Base-by-base conservation (phyloP, 805 yeast species). In the Sugiyamaella smithiae region DNA sequence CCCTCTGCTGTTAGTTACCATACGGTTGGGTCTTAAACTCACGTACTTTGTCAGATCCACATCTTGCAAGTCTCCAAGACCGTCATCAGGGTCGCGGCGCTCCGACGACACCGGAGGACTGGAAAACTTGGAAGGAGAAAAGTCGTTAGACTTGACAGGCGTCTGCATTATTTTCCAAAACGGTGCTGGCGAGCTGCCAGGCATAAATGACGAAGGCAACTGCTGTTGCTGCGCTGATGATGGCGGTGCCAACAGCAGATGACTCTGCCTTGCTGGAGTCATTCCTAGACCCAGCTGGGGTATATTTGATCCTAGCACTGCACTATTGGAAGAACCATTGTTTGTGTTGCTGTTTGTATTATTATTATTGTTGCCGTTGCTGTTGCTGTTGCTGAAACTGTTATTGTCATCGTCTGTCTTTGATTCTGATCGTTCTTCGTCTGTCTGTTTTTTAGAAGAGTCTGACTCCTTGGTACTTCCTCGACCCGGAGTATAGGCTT, bases 111-210 rank as follows among this genome's bases (percentile, higher is more conserved):
- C 57, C n/a, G 60, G 52, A 25, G 61, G 66, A 32, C 56, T 56
- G 35, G 57, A 53, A 52, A 52, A 60, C 55, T 64, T 64, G 12
- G 63, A 56, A 12, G 67, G 66, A 9, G 64, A 58, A 36, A 52
- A 53, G n/a, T 54, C 48, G 28, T 61, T 52, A 23, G 50, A 43
- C 17, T 58, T 46, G 23, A 54, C 52, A 4, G 64, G 63, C 19
- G 65, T 58, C 60, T 89, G 96, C 61, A 90, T 88, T 68, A 87
- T 82, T 63, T 85, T 87, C 97, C 97, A 88, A 51, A 90, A 78
- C 14, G 72, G 68, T 6, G 96, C 97, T 1, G 98, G 98, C 1
- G 96, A 87, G 25, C 84, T 78, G 43, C 70, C 75, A 5, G 71
- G 73, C 61, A 69, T 67, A 78, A 68, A 70, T 66, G 65, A 70